Conservation (phyloP, 306 rosid species). For the Adenanthera pavonina region DNA sequence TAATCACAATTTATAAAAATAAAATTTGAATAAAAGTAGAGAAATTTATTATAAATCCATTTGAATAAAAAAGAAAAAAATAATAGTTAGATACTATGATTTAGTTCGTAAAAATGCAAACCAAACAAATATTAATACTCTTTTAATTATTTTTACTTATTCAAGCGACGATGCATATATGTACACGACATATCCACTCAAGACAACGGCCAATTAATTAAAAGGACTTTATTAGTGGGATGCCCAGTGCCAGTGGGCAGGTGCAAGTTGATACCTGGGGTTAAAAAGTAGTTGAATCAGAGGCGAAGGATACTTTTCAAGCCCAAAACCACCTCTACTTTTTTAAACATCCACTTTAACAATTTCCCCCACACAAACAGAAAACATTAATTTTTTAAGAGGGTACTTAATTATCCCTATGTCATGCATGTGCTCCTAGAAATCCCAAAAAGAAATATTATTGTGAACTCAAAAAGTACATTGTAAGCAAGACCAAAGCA, state of each 20-base stretch:
- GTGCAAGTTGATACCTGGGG: not conserved
- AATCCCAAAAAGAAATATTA: not conserved
- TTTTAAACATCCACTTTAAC: not conserved
- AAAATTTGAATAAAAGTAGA: no score
- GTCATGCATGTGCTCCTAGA: not conserved
- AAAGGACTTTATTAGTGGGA: not conserved
- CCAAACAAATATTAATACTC: no score
- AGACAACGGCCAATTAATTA: not conserved
- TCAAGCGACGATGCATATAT: not conserved
- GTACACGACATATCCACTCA: conserved; percentile 10
- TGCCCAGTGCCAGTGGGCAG: conserved; percentile 23
- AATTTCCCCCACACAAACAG: not conserved
- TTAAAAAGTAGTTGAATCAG: not conserved
- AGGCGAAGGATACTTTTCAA: conserved; percentile 10
- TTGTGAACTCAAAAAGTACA: not conserved
- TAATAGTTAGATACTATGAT: no score
- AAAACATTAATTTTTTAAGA: not conserved
- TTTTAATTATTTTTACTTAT: not conserved
- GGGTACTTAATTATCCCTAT: not conserved
- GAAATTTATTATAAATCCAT: no score
- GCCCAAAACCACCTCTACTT: not conserved
- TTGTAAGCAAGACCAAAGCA: not conserved
- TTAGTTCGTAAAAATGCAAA: no score
- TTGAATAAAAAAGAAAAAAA: not conserved
- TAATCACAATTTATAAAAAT: no score